Percentiles rank a stretch among this genome's conserved stretches.
phyloP scores from a whole-genome alignment of 2,329 filamentous ascomycete genomes.

The Trichoderma sp. region DNA sequence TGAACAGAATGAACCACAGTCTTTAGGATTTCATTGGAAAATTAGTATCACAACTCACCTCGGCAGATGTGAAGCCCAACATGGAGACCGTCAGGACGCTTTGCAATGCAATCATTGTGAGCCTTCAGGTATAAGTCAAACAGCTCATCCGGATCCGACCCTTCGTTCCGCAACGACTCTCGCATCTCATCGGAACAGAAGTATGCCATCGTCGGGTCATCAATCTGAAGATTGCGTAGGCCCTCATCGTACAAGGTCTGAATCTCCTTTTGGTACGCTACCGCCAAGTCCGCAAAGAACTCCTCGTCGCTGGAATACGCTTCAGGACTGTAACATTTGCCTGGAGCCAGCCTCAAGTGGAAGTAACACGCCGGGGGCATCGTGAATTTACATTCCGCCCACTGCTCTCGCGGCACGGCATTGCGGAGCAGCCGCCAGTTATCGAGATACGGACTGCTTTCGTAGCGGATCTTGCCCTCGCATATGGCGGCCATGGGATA shows the following conservation, averaged over 20 bases:
- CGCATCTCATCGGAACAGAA: conserved; percentile 73
- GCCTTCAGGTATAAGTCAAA: conserved; percentile 72
- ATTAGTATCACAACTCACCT: conserved; percentile 33
- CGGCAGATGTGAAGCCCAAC: conserved; percentile 68
- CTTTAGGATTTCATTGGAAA: background rate
- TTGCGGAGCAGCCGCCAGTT: conserved; percentile 47
- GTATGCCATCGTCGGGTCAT: conserved; percentile 66
- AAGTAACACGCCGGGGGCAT: conserved; percentile 71
- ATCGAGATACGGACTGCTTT: conserved; percentile 48
- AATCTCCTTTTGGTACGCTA: conserved; percentile 59
- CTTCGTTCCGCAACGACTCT: conserved; percentile 58
- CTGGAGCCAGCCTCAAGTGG: conserved; percentile 57
- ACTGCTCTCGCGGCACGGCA: conserved; percentile 59
- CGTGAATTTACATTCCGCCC: conserved; percentile 69
- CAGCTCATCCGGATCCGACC: conserved; percentile 65
- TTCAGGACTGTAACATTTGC: conserved; percentile 56
- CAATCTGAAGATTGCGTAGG: conserved; percentile 61
- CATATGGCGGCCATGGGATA: conserved; percentile 48
- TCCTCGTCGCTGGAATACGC: conserved; percentile 57
- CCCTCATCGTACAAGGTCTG: conserved; percentile 59
- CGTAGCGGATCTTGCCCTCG: conserved; percentile 49
- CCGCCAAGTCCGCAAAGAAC: conserved; percentile 61
- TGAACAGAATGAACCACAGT: background rate
- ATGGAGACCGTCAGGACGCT: conserved; percentile 67
- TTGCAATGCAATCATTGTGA: conserved; percentile 70